These are phyloP conservation scores for Bryopsis sp. DNA, from an alignment of 139 green algal species.

Conservation along the genomic window DNA sequence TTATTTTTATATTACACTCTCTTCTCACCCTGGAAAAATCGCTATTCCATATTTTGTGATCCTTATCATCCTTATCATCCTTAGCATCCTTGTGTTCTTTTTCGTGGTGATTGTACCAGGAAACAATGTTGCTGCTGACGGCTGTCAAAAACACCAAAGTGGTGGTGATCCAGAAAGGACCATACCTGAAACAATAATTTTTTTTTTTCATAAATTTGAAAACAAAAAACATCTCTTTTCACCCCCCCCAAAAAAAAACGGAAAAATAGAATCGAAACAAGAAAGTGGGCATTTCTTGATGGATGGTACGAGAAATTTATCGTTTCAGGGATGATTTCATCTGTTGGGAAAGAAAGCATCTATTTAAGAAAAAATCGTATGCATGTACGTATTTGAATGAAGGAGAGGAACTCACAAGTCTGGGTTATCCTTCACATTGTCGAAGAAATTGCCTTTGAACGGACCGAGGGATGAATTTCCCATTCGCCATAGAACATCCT, in stretches of 20 bases:
- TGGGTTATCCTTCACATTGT: not conserved
- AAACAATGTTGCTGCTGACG: constrained; percentile 10
- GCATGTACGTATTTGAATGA: too few species aligned
- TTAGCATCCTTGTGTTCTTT: not conserved
- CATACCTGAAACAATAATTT: constrained; percentile 10
- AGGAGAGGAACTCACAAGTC: constrained; percentile 9
- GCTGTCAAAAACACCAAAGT: constrained; percentile 15
- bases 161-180: constrained; percentile 16
- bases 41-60: not conserved
- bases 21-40: not conserved
- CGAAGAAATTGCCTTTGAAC: constrained; percentile 6
- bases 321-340: too few species aligned
- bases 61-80: constrained; percentile 3
- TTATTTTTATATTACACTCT: too few species aligned
- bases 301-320: too few species aligned
- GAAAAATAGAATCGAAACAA: too few species aligned
- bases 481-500: not conserved
- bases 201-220: not conserved
- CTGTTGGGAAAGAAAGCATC: not conserved
- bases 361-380: not conserved
- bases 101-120: not conserved
- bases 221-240: not conserved
- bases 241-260: not conserved
- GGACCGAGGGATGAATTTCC: not conserved
- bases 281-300: too few species aligned